A percentile compares a stretch with the other conserved stretches of the same genome.
These are phyloP conservation scores for Cladosporium sp. DNA, from an alignment of 2,329 filamentous ascomycete genomes.

Conservation along the genomic window DNA sequence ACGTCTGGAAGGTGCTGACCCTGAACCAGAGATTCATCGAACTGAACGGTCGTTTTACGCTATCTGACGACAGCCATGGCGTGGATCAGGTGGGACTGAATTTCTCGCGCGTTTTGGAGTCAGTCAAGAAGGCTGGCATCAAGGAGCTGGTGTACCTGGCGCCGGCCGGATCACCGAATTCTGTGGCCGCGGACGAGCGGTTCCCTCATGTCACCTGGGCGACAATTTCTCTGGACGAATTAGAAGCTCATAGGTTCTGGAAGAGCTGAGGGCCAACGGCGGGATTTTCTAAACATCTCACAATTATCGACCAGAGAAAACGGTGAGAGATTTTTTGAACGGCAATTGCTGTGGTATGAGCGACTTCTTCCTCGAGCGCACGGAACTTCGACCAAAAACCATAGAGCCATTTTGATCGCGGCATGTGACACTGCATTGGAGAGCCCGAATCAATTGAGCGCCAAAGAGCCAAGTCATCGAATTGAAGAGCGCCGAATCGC, in stretches of 20 bases:
- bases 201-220: constrained; percentile 1
- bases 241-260: constrained; percentile 9
- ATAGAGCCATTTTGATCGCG: no score
- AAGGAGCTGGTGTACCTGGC: constrained; percentile 12
- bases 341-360: no score
- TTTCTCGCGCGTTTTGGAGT: constrained; percentile 64
- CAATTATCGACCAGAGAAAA: no score
- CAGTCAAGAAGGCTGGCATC: constrained; percentile 62
- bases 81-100: constrained; percentile 82
- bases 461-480: no score
- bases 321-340: no score
- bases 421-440: no score
- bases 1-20: not conserved
- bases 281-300: no score
- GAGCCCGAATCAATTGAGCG: no score
- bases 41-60: constrained; percentile 73
- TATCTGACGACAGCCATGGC: constrained; percentile 93
- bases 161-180: not conserved
- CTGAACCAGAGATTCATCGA: constrained; percentile 57
- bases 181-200: not conserved
- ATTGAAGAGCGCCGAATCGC: no score
- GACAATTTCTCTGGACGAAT: not conserved
- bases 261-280: not conserved
- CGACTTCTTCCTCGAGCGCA: no score
- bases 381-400: no score